These are phyloP conservation scores for Hamigera avellanea DNA, from an alignment of 495 filamentous ascomycete genomes.

Conservation along the genomic window DNA sequence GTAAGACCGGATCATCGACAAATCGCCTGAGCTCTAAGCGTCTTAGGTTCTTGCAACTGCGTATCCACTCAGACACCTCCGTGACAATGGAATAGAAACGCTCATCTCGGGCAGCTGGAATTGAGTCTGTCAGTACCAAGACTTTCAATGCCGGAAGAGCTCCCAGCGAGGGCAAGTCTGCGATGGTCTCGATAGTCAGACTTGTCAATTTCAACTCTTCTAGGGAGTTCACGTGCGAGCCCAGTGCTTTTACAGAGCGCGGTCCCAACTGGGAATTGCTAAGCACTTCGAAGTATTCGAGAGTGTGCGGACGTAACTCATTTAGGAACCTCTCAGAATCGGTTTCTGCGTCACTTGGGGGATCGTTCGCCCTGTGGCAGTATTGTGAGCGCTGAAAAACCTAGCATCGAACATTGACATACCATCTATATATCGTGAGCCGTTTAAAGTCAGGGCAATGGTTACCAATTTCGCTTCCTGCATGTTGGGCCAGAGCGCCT, in stretches of 20 bases:
- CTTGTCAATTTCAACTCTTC: conserved; percentile 40
- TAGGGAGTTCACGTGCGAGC: conserved; percentile 44
- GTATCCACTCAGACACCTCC: conserved; percentile 32
- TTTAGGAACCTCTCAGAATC: conserved; percentile 47
- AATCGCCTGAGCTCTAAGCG: conserved; percentile 39
- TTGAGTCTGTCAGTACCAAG: conserved; percentile 38
- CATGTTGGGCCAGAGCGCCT: conserved; percentile 38
- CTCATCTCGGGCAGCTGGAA: conserved; percentile 10
- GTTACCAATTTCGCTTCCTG: conserved; percentile 37
- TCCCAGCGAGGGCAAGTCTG: conserved; percentile 23
- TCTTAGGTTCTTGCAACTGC: conserved; percentile 41
- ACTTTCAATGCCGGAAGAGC: conserved; percentile 40
- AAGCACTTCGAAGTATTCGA: conserved; percentile 48
- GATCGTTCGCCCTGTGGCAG: conserved; percentile 4
- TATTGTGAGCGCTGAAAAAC: background rate
- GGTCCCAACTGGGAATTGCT: conserved; percentile 37
- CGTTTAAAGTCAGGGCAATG: conserved; percentile 51
- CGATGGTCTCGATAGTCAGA: conserved; percentile 34
- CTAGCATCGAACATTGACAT: conserved; percentile 2
- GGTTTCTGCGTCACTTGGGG: conserved; percentile 29
- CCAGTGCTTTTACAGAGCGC: conserved; percentile 47
- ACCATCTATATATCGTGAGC: conserved; percentile 46
- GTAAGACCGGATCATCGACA: conserved; percentile 35
- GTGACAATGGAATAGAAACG: conserved; percentile 37
- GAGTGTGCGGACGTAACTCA: conserved; percentile 41